Conservation (phyloP, 768 basidiomycete genomes). For the Lentinula sp. region DNA sequence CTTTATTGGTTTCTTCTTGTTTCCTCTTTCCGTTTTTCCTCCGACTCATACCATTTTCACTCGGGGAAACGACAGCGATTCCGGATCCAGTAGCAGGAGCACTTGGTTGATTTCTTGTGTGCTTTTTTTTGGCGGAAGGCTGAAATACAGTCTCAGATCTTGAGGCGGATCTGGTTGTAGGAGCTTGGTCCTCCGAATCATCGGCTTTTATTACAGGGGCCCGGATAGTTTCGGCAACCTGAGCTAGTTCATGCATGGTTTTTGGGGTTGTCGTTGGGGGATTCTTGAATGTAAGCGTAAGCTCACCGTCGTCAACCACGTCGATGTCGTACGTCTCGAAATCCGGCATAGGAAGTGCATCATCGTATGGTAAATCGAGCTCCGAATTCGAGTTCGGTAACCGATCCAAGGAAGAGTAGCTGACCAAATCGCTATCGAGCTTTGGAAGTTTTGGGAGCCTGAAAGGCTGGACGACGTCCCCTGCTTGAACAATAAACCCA, state of each 20-base stretch:
- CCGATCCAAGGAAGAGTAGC: constrained; percentile 9
- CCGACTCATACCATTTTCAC: neutral
- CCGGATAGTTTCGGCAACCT: neutral
- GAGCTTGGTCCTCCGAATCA: neutral
- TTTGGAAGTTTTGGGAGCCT: constrained; percentile 58
- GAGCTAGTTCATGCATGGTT: constrained; percentile 61
- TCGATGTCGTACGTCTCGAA: constrained; percentile 29
- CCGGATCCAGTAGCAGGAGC: neutral
- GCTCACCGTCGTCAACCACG: constrained; percentile 27
- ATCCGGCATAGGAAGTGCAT: constrained; percentile 15
- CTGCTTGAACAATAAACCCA: constrained; percentile 63
- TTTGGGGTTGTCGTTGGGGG: constrained; percentile 27
- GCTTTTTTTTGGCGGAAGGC: neutral
- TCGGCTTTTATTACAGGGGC: neutral
- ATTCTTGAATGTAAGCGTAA: constrained; percentile 18
- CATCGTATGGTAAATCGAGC: constrained; percentile 6
- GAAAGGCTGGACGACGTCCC: constrained; percentile 69
- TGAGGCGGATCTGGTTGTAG: neutral
- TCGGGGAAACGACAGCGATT: neutral
- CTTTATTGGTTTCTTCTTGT: neutral
- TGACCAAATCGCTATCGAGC: constrained; percentile 16
- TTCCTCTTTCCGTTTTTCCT: neutral
- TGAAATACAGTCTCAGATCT: neutral
- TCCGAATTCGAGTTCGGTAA: neutral
- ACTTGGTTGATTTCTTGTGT: neutral